Percentiles rank a stretch among this genome's conserved stretches.
Conservation (phyloP, 2,329 filamentous ascomycete species). For the Bipolaris oryzae region DNA sequence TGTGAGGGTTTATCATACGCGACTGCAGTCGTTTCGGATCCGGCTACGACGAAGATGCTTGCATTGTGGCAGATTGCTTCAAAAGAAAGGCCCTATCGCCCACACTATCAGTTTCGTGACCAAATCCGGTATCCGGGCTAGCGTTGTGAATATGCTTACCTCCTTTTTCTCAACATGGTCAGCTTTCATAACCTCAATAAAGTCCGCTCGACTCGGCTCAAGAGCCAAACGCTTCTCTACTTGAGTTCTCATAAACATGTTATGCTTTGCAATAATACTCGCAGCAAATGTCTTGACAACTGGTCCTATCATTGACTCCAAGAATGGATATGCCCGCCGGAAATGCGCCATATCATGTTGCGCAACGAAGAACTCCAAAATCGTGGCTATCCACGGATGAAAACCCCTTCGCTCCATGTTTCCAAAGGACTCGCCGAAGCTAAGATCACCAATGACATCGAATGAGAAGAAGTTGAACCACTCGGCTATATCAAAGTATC, state of each 20-base stretch:
- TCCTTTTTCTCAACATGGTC: too few relatives aligned
- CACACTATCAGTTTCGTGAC: neutral
- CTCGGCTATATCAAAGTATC: constrained; percentile 14
- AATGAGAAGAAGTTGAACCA: constrained; percentile 28
- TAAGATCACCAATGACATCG: constrained; percentile 51
- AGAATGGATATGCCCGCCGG: too few relatives aligned
- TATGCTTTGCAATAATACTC: too few relatives aligned
- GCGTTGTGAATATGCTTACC: too few relatives aligned
- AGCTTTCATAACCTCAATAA: too few relatives aligned
- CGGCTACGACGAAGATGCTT: constrained; percentile 28
- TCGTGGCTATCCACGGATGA: constrained; percentile 27
- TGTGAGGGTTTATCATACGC: neutral
- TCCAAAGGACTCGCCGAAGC: constrained; percentile 56
- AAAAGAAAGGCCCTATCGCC: constrained; percentile 13
- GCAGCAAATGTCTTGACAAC: neutral
- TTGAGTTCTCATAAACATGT: too few relatives aligned
- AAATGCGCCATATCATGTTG: constrained; percentile 8
- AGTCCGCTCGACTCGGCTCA: too few relatives aligned
- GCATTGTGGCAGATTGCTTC: constrained; percentile 13
- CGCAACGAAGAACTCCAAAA: constrained; percentile 23
- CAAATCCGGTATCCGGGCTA: neutral
- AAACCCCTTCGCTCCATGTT: constrained; percentile 23
- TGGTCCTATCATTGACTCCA: neutral
- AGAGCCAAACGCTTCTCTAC: too few relatives aligned
- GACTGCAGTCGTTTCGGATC: constrained; percentile 24